Conservation (phyloP, 768 basidiomycete genomes). For the Dacryopinax primogenitus region DNA sequence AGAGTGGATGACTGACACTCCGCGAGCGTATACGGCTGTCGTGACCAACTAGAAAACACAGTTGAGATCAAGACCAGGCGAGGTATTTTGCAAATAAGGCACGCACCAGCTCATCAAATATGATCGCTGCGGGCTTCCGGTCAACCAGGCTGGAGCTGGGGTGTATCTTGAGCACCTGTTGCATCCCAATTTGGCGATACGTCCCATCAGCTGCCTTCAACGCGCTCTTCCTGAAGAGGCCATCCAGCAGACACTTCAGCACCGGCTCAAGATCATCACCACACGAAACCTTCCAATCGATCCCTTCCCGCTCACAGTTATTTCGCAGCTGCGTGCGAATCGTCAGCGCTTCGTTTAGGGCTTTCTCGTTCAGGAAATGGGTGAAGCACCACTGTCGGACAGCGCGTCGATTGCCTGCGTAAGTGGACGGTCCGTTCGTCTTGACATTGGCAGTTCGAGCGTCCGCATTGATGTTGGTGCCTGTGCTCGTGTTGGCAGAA, state of each 20-base stretch:
- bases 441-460: too few species aligned
- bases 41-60: neutral
- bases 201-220: conserved; percentile 71
- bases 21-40: neutral
- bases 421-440: conserved; percentile 10
- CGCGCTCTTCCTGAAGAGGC: conserved; percentile 73
- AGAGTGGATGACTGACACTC: neutral
- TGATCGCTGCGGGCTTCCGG: conserved; percentile 71
- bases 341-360: conserved; percentile 61
- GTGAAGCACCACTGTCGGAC: conserved; percentile 62
- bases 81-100: neutral
- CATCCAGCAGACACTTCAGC: conserved; percentile 56
- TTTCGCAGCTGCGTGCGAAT: conserved; percentile 67
- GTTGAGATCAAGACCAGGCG: neutral
- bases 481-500: neutral
- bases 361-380: conserved; percentile 71
- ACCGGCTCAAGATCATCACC: conserved; percentile 57
- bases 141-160: conserved; percentile 72
- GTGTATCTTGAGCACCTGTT: conserved; percentile 63
- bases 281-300: conserved; percentile 47
- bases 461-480: too few species aligned
- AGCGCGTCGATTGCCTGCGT: conserved; percentile 13
- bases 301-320: conserved; percentile 43
- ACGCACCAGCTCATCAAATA: conserved; percentile 87
- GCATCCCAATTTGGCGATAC: conserved; percentile 52